phyloP scores from a whole-genome alignment of 2,329 filamentous ascomycete genomes.

The Aspergillus uvarum region DNA sequence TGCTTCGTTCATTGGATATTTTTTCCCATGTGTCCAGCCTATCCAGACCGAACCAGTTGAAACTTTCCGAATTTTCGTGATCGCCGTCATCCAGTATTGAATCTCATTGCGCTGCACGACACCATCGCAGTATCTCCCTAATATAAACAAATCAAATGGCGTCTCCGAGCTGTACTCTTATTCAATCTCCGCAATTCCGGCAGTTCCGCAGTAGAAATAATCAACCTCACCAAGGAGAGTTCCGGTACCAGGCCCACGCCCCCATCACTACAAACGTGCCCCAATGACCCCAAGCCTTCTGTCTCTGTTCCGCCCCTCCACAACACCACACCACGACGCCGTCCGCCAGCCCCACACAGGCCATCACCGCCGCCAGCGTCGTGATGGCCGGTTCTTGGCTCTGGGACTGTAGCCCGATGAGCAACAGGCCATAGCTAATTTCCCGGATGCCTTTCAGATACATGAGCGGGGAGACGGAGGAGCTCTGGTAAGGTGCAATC shows the following conservation, averaged over 20 bases:
- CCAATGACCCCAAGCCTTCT: conserved; percentile 17
- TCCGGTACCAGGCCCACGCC: conserved; percentile 11
- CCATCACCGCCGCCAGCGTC: conserved; percentile 7
- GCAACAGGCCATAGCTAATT: conserved; percentile 15
- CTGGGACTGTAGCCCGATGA: conserved; percentile 14
- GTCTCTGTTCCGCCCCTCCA: conserved; percentile 9
- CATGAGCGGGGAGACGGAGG: conserved; percentile 14
- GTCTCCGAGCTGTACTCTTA: no score
- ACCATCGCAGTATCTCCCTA: no score
- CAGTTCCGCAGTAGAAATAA: no score
- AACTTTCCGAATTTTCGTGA: no score
- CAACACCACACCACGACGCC: conserved; percentile 14
- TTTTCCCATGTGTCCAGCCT: no score
- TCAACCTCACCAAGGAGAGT: no score
- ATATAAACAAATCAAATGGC: no score
- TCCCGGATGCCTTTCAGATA: conserved; percentile 20
- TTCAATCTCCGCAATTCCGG: no score
- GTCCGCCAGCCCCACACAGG: conserved; percentile 13
- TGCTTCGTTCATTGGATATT: no score
- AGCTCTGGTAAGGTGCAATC: neutral
- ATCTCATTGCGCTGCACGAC: no score
- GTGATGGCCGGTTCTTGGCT: conserved; percentile 15
- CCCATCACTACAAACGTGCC: conserved; percentile 2
- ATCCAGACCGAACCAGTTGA: no score
- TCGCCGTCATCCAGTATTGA: no score